phyloP scores from a whole-genome alignment of 2,329 filamentous ascomycete genomes.

The Xylaria hypoxylon region DNA sequence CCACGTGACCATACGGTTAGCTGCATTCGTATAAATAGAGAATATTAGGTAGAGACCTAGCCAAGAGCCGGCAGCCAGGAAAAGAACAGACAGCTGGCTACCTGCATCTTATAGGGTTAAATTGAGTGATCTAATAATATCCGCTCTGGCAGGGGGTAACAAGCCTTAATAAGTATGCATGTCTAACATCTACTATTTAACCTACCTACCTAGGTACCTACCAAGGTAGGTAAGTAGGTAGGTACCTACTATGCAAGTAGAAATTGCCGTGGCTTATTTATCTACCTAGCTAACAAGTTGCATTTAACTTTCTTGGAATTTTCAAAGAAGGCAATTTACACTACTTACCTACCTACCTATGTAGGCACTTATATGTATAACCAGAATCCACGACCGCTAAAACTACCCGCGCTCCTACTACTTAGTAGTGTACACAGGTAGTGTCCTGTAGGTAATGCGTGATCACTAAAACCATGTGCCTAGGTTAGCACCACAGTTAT shows the following conservation, averaged over 20 bases:
- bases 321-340: too few relatives aligned
- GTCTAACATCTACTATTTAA: background rate
- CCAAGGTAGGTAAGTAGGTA: background rate
- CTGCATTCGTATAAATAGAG: background rate
- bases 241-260: background rate
- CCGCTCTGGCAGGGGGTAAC: background rate
- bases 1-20: background rate
- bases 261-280: background rate
- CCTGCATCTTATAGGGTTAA: background rate
- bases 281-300: background rate
- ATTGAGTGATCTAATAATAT: conserved; percentile 12
- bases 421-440: too few relatives aligned
- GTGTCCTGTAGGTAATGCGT: background rate
- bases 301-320: too few relatives aligned
- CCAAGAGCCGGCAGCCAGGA: background rate
- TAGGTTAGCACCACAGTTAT: background rate
- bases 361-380: background rate
- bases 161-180: background rate
- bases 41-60: background rate
- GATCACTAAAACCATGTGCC: too few relatives aligned
- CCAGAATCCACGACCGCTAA: too few relatives aligned
- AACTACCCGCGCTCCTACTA: too few relatives aligned
- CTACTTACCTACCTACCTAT: too few relatives aligned
- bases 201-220: background rate
- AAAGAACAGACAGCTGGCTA: background rate